A percentile compares a stretch with the other conserved stretches of the same genome.
Evolutionary conservation across 495 filamentous ascomycete species (phyloP).

Genomic region (Aspergillus bridgeri): DNA sequence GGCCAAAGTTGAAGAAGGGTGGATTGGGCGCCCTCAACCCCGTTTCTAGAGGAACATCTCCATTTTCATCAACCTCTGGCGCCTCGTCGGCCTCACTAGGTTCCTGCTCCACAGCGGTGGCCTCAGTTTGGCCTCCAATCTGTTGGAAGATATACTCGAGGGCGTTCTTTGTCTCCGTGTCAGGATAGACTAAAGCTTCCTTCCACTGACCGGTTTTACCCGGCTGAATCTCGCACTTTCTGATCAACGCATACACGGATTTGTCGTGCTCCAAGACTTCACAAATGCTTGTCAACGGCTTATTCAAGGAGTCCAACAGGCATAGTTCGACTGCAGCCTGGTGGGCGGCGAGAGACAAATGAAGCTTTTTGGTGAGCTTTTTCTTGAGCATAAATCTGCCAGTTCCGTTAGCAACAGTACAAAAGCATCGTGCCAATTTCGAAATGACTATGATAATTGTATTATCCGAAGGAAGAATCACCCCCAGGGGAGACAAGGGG

Average conservation of each 20-base stretch:
- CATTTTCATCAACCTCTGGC: constrained; percentile 5
- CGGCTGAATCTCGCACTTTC: constrained; percentile 27
- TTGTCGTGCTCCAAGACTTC: constrained; percentile 29
- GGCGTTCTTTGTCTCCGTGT: constrained; percentile 24
- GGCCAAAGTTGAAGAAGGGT: constrained; percentile 18
- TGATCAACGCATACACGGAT: constrained; percentile 24
- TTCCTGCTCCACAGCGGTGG: constrained; percentile 4
- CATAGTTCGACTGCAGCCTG: constrained; percentile 48
- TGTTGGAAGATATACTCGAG: constrained; percentile 41
- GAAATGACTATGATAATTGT: no score
- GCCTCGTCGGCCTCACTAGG: background rate
- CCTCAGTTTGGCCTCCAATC: constrained; percentile 25
- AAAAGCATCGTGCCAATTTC: background rate
- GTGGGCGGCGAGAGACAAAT: constrained; percentile 31
- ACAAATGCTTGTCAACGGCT: constrained; percentile 29
- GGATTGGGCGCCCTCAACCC: background rate
- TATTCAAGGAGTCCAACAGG: constrained; percentile 35
- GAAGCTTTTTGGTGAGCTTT: constrained; percentile 21
- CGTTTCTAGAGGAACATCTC: constrained; percentile 2
- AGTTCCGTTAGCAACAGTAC: background rate
- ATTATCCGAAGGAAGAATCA: background rate
- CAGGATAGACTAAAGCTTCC: constrained; percentile 30
- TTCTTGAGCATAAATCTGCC: constrained; percentile 19
- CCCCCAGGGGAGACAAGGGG: no score
- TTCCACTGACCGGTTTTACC: constrained; percentile 24